A percentile compares a stretch with the other conserved stretches of the same genome.
phyloP scores from a whole-genome alignment of 2,329 filamentous ascomycete species.

The Thermothelomyces thermophilus region DNA sequence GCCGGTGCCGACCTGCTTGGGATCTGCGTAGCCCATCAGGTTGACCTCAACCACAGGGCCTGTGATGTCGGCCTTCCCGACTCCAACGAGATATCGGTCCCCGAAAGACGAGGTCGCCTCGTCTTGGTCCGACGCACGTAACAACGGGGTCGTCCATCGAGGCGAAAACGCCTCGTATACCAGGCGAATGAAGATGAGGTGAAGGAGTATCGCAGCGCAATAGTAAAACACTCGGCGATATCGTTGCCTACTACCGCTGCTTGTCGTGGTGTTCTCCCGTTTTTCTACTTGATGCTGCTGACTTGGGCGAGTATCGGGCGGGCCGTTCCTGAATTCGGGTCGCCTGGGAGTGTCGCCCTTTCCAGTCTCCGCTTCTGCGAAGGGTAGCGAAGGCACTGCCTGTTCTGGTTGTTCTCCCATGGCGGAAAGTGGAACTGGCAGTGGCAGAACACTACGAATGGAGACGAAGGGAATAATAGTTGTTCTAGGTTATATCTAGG shows the following conservation, averaged over 20 bases:
- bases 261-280: too few relatives aligned
- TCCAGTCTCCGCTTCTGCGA: background rate
- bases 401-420: background rate
- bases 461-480: background rate
- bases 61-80: conserved; percentile 54
- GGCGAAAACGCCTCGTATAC: background rate
- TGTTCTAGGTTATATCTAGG: background rate
- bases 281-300: background rate
- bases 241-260: background rate
- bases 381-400: background rate
- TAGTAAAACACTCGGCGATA: background rate
- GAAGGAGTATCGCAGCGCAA: background rate
- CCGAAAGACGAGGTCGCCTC: conserved; percentile 11
- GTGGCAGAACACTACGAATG: background rate
- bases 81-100: conserved; percentile 47
- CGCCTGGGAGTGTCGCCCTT: background rate
- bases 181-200: background rate
- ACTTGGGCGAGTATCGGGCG: background rate
- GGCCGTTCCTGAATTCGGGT: background rate
- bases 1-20: conserved; percentile 74
- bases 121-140: background rate
- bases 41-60: conserved; percentile 84
- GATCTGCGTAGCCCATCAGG: conserved; percentile 85
- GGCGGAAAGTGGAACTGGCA: background rate
- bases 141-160: background rate